Conservation (phyloP, 805 yeast species). For the Kodamaea hsintzibuensis region DNA sequence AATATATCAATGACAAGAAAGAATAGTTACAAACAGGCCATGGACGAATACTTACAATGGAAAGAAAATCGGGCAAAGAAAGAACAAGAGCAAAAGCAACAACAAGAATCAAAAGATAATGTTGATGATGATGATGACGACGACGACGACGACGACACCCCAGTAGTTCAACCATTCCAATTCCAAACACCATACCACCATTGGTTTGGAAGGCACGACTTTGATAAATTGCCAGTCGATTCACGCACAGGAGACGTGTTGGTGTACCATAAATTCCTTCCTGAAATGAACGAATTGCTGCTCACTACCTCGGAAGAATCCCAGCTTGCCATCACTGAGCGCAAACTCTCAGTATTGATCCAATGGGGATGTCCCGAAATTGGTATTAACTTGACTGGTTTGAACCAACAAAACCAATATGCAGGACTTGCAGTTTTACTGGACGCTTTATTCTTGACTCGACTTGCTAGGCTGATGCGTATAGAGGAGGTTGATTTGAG, state of each 20-base stretch:
- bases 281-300: conserved; percentile 31
- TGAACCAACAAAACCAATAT: conserved; percentile 35
- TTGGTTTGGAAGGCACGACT: conserved; percentile 23
- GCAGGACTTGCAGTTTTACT: conserved; percentile 61
- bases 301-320: conserved; percentile 25
- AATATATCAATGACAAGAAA: conserved; percentile 35
- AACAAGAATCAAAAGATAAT: conserved; percentile 1
- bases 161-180: conserved; percentile 30
- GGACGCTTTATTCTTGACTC: conserved; percentile 55
- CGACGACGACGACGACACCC: conserved; percentile 26
- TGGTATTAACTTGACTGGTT: conserved; percentile 9
- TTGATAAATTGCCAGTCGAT: conserved; percentile 16
- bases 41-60: conserved; percentile 20
- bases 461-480: conserved; percentile 52
- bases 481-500: conserved; percentile 31
- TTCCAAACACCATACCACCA: conserved; percentile 36
- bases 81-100: conserved; percentile 6
- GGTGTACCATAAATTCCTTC: conserved; percentile 32
- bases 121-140: conserved; percentile 24
- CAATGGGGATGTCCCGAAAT: conserved; percentile 25
- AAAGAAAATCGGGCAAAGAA: background rate
- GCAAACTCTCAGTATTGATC: conserved; percentile 26
- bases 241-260: conserved; percentile 14
- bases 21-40: conserved; percentile 27
- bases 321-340: conserved; percentile 21